These are phyloP conservation scores for Pestalotiopsis sp. DNA, from an alignment of 2,329 filamentous ascomycete genomes.

Conservation along the genomic window DNA sequence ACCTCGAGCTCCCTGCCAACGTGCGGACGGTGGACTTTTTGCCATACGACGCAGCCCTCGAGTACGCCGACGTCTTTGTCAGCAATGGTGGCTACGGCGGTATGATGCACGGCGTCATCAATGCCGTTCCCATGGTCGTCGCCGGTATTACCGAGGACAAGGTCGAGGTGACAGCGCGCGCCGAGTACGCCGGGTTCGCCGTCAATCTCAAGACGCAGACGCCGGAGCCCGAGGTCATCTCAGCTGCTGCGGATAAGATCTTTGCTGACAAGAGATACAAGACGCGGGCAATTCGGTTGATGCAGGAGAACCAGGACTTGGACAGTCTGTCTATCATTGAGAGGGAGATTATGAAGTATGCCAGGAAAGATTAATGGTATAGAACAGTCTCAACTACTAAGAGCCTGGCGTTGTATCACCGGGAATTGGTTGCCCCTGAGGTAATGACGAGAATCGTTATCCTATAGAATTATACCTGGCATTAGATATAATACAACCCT, in stretches of 20 bases:
- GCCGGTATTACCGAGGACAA: conserved; percentile 22
- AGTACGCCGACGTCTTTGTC: conserved; percentile 36
- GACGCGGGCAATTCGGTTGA: conserved; percentile 26
- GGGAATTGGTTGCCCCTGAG: background rate
- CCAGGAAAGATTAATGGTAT: background rate
- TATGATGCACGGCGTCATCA: conserved; percentile 38
- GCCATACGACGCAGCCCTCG: conserved; percentile 48
- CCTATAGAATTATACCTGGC: too few species aligned
- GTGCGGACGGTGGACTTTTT: conserved; percentile 48
- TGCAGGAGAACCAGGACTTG: conserved; percentile 33
- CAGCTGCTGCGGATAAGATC: conserved; percentile 15
- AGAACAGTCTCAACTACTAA: background rate
- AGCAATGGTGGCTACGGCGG: conserved; percentile 21
- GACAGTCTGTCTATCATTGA: conserved; percentile 23
- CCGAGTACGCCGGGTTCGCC: conserved; percentile 45
- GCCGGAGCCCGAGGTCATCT: conserved; percentile 22
- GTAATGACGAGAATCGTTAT: too few species aligned
- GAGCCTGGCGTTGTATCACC: background rate
- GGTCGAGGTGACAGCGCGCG: conserved; percentile 40
- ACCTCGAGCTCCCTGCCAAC: conserved; percentile 39
- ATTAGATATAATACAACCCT: too few species aligned
- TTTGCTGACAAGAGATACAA: conserved; percentile 15
- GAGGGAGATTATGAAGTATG: conserved; percentile 27
- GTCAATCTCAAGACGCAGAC: conserved; percentile 43
- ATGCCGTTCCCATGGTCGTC: conserved; percentile 21